Conservation (phyloP, 345 rosid species). For the Gynandropsis gynandra region DNA sequence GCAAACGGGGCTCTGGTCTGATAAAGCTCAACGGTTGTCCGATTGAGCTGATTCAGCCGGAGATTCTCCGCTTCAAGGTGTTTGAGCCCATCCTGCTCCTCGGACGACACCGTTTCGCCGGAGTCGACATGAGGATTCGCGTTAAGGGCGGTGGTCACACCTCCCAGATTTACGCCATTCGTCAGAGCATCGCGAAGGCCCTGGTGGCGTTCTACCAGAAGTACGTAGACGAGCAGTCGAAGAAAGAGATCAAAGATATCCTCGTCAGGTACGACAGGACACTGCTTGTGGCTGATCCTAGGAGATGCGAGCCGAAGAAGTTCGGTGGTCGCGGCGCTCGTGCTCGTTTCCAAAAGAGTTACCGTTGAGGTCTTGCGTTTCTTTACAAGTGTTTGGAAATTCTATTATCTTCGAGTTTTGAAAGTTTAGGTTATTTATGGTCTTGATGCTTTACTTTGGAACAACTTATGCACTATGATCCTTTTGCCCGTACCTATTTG, state of each 20-base stretch:
- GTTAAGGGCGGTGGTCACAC: constrained; percentile 84
- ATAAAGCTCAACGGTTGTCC: constrained; percentile 80
- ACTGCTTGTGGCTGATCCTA: constrained; percentile 78
- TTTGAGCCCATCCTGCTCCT: constrained; percentile 66
- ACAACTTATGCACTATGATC: no score
- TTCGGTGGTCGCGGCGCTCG: constrained; percentile 90
- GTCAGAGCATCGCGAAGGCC: constrained; percentile 93
- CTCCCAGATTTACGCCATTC: constrained; percentile 82
- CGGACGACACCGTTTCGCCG: constrained; percentile 67
- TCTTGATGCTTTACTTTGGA: background rate
- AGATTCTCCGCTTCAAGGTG: constrained; percentile 83
- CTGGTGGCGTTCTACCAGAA: constrained; percentile 78
- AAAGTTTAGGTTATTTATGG: constrained; percentile 5
- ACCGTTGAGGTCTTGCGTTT: constrained; percentile 44
- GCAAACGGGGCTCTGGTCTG: constrained; percentile 64
- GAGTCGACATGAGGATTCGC: constrained; percentile 84
- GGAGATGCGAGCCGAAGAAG: constrained; percentile 92
- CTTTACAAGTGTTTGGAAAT: background rate
- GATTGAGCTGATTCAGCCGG: constrained; percentile 71
- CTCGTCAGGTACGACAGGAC: constrained; percentile 74
- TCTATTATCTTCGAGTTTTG: constrained; percentile 7
- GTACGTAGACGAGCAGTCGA: constrained; percentile 76
- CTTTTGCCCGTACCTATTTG: no score
- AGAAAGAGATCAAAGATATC: constrained; percentile 84
- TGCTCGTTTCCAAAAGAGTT: constrained; percentile 84